These are phyloP conservation scores for Salvia hispanica DNA, from an alignment of 257 asterid species.

Conservation along the genomic window DNA sequence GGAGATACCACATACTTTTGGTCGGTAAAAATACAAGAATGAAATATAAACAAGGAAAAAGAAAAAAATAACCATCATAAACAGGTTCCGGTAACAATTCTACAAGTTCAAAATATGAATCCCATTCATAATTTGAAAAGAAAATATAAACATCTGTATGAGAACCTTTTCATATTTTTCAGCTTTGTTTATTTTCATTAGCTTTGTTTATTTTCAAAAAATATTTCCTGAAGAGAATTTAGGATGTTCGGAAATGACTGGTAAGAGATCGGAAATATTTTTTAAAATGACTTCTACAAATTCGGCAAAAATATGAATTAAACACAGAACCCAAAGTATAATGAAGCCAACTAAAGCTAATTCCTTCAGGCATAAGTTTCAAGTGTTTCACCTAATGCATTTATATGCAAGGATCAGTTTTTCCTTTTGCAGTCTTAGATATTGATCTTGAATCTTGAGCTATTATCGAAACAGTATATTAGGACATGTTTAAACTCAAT, in stretches of 20 bases:
- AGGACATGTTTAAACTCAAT: slow-evolving; percentile 6
- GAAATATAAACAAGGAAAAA: neutral
- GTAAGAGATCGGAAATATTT: neutral
- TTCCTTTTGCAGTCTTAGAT: slow-evolving; percentile 6
- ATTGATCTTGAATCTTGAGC: slow-evolving; percentile 10
- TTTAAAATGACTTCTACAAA: neutral
- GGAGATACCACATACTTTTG: neutral
- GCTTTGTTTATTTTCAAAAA: slow-evolving; percentile 1
- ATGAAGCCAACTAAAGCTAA: slow-evolving; percentile 17
- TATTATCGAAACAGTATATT: neutral
- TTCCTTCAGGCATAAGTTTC: slow-evolving; percentile 7
- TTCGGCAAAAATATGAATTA: neutral
- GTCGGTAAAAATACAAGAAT: neutral
- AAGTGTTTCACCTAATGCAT: slow-evolving; percentile 3
- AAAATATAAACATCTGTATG: neutral
- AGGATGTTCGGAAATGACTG: neutral
- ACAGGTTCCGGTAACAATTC: slow-evolving; percentile 8
- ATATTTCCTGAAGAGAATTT: neutral
- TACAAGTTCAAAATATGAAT: slow-evolving; percentile 19
- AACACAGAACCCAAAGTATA: neutral
- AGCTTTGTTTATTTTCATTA: neutral
- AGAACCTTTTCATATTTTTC: neutral
- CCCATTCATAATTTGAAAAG: neutral
- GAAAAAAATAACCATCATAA: neutral
- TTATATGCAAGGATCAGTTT: slow-evolving; percentile 19